Evolutionary conservation across 139 green algal species (phyloP).

Genomic region (Micractinium conductrix): DNA sequence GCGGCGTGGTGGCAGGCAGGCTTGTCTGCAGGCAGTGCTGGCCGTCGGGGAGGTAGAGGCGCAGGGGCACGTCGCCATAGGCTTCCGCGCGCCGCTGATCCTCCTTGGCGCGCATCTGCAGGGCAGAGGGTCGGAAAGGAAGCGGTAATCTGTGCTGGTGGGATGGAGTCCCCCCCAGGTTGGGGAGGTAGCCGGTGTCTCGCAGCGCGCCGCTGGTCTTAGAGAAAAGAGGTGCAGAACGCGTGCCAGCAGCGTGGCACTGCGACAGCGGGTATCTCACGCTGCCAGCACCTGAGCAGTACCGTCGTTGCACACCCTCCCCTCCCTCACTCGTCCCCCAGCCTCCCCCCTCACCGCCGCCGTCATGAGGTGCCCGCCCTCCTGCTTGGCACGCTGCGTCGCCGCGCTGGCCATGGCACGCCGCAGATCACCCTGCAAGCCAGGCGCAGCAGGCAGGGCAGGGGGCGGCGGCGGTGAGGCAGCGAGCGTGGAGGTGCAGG

Average conservation of each 20-base stretch:
- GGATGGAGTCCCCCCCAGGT: too few species aligned
- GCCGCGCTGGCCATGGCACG: conserved; percentile 26
- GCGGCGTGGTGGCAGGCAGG: background rate
- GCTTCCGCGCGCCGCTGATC: conserved; percentile 23
- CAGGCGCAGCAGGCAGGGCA: background rate
- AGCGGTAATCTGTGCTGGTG: background rate
- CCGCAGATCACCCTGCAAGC: conserved; percentile 16
- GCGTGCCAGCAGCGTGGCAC: background rate
- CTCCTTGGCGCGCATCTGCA: conserved; percentile 39
- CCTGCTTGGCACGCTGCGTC: conserved; percentile 16
- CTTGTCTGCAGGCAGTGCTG: conserved; percentile 36
- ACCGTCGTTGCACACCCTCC: too few species aligned
- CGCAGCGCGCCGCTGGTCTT: too few species aligned
- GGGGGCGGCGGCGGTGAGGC: background rate
- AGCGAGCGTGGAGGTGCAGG: background rate
- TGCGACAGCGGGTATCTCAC: background rate
- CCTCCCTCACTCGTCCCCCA: background rate
- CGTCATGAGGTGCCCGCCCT: conserved; percentile 40
- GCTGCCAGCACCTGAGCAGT: background rate
- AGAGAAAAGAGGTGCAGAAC: background rate
- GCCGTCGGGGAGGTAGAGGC: conserved; percentile 41
- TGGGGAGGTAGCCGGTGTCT: too few species aligned
- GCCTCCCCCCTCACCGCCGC: conserved; percentile 31
- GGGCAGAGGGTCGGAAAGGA: background rate
- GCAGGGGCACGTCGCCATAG: conserved; percentile 43